Evolutionary conservation across 345 rosid species (phyloP).

Genomic region (Pelargonium nanum): DNA sequence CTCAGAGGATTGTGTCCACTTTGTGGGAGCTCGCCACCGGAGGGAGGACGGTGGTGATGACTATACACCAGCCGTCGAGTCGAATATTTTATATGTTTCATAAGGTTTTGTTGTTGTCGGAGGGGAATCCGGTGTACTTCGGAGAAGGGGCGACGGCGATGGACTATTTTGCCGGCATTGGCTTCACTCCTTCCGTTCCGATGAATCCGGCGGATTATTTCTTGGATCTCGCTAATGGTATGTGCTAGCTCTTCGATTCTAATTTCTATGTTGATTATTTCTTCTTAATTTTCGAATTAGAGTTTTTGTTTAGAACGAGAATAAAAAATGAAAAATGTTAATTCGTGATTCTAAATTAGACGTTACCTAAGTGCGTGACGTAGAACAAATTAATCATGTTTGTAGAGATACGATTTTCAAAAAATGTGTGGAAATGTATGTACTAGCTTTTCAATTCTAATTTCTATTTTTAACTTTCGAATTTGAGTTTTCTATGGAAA

Average conservation of each 20-base stretch:
- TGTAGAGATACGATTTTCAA: no score
- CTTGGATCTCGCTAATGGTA: conserved; percentile 47
- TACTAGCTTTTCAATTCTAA: no score
- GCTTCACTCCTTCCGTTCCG: conserved; percentile 27
- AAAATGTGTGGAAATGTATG: no score
- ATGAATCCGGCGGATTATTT: conserved; percentile 57
- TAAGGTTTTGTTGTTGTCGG: conserved; percentile 39
- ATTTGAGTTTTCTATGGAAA: no score
- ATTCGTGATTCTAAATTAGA: no score
- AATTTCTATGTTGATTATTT: no score
- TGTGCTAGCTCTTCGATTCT: conserved; percentile 4
- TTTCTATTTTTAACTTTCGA: no score
- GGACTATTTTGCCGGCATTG: conserved; percentile 42
- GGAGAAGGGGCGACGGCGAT: conserved; percentile 30
- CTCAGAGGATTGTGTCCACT: conserved; percentile 37
- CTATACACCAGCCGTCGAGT: conserved; percentile 54
- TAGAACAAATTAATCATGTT: no score
- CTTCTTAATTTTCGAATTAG: no score
- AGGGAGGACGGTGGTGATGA: conserved; percentile 42
- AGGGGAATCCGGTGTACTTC: conserved; percentile 40
- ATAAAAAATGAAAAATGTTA: no score
- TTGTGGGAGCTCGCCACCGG: conserved; percentile 34
- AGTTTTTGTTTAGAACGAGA: no score
- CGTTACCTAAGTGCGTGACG: no score
- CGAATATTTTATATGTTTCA: conserved; percentile 52